Base-by-base conservation (phyloP, 1,139 yeast species). In the Pneumocystis carinii region DNA sequence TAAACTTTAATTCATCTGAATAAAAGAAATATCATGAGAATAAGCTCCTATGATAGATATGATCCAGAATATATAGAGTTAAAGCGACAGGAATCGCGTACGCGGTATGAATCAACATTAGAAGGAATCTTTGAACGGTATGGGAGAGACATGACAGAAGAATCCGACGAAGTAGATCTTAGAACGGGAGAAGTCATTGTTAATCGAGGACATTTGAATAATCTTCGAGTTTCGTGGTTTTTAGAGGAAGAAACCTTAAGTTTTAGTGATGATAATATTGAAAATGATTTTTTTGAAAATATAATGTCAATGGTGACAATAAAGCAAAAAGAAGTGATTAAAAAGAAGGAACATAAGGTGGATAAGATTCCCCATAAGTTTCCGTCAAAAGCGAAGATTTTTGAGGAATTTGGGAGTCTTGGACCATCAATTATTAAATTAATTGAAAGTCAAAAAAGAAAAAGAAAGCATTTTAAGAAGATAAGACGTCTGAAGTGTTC, bases 41-140 rank as follows among this genome's bases (percentile, higher is more conserved):
- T 48, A 29, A 24, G 14, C 27, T 27, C 27, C 24, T 48, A 24
- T 48, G 32, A 48, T 48, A 12, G n/a, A 24, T 48, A 48, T 48
- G 55, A 48, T 48, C 55, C 27, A 12, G 55, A 48, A 24, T 48
- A 48, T 48, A 48, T 48, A 14, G 79, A 81, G 3, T 76, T 78
- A 59, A 74, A 60, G 29, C 59, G 59, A 10, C 59, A 19, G 42
- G 42, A 57, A 57, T 57, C 59, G 17, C 41, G 59, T 17, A 39
- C 42, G 6, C 59, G 59, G 3, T 39, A 37, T 57, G 59, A 57
- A 39, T 37, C 38, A 37, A 24, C 59, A 14, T 57, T 37, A 68
- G 67, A 67, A n/a, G 61, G 60, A 8, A 67, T 67, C n/a, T 64
- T 65, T 57, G 60, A 15, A 15, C 39, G 56, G 39, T 67, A 67